A percentile compares a stretch with the other conserved stretches of the same genome.
These are phyloP conservation scores for Thermothelomyces thermophilus DNA, from an alignment of 2,329 filamentous ascomycete genomes.

Conservation along the genomic window DNA sequence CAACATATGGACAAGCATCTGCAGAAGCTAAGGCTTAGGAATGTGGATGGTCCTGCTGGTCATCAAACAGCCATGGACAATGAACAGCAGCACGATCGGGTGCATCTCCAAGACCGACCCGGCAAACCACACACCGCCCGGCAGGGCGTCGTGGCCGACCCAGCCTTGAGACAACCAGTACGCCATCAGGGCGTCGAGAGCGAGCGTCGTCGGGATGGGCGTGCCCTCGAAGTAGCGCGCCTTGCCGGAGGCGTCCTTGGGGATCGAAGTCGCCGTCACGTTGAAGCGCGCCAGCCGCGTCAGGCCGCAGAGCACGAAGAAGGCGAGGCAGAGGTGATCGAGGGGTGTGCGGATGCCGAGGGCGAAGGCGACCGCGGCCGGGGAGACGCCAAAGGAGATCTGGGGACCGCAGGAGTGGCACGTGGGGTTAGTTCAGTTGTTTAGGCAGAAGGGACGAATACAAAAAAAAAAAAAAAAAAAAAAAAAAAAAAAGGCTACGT, in stretches of 20 bases:
- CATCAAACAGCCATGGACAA: constrained; percentile 90
- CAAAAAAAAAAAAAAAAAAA: no score
- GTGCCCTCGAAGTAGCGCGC: constrained; percentile 95
- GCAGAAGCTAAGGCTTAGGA: constrained; percentile 64
- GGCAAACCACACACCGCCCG: constrained; percentile 60
- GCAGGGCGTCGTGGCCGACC: constrained; percentile 66
- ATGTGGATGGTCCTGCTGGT: constrained; percentile 91
- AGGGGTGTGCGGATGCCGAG: constrained; percentile 77
- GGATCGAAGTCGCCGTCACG: constrained; percentile 81
- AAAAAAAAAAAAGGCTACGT: no score
- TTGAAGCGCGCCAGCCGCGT: constrained; percentile 95
- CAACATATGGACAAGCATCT: not conserved
- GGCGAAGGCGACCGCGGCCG: constrained; percentile 79
- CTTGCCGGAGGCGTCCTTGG: constrained; percentile 88
- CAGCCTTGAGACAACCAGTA: constrained; percentile 80
- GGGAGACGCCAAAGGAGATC: constrained; percentile 93
- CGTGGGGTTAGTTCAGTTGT: not conserved
- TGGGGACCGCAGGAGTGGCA: constrained; percentile 32
- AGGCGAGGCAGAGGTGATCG: constrained; percentile 73
- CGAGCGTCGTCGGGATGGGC: constrained; percentile 85
- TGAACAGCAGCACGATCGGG: constrained; percentile 71
- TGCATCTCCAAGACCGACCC: constrained; percentile 76
- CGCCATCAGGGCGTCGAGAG: constrained; percentile 75
- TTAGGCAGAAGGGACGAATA: not conserved
- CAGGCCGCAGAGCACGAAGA: constrained; percentile 92